Percentiles rank a stretch among this genome's conserved stretches.
phyloP scores from a whole-genome alignment of 2,329 filamentous ascomycete genomes.

The Acephala macrosclerotiorum region DNA sequence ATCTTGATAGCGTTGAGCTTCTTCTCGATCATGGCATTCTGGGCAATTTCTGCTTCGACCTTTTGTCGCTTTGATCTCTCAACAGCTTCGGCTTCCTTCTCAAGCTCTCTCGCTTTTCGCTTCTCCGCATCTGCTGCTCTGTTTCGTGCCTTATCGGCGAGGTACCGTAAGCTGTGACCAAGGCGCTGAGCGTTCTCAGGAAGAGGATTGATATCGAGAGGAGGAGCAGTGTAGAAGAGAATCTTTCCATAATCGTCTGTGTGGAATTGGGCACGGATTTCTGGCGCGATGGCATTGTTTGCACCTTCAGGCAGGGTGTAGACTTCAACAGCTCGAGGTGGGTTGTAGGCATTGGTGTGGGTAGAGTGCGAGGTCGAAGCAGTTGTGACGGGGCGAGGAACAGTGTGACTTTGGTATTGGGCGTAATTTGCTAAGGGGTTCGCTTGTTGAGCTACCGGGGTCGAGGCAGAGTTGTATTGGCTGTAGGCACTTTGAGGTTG shows the following conservation, averaged over 20 bases:
- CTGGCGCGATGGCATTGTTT: constrained; percentile 68
- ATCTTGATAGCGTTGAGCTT: constrained; percentile 31
- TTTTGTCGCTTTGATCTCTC: constrained; percentile 37
- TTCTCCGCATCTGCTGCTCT: constrained; percentile 46
- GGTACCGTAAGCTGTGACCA: constrained; percentile 57
- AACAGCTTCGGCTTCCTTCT: constrained; percentile 41
- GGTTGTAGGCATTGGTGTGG: constrained; percentile 56
- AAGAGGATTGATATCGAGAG: constrained; percentile 54
- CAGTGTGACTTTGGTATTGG: constrained; percentile 35
- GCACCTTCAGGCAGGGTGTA: constrained; percentile 69
- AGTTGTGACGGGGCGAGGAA: constrained; percentile 30
- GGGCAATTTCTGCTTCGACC: constrained; percentile 25
- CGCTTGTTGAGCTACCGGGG: constrained; percentile 36
- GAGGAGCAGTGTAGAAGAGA: constrained; percentile 73
- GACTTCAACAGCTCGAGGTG: constrained; percentile 67
- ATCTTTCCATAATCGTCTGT: constrained; percentile 69
- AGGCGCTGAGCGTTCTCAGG: constrained; percentile 43
- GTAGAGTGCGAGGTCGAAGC: constrained; percentile 28
- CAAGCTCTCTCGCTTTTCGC: constrained; percentile 38
- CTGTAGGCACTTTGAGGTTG: constrained; percentile 32
- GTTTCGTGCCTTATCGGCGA: constrained; percentile 51
- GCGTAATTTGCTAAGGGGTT: constrained; percentile 37
- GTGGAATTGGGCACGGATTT: constrained; percentile 71
- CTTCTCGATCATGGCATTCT: constrained; percentile 29
- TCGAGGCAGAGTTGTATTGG: constrained; percentile 32